Conservation (phyloP, 257 asterid genomes). For the Ocimum tenuiflorum region DNA sequence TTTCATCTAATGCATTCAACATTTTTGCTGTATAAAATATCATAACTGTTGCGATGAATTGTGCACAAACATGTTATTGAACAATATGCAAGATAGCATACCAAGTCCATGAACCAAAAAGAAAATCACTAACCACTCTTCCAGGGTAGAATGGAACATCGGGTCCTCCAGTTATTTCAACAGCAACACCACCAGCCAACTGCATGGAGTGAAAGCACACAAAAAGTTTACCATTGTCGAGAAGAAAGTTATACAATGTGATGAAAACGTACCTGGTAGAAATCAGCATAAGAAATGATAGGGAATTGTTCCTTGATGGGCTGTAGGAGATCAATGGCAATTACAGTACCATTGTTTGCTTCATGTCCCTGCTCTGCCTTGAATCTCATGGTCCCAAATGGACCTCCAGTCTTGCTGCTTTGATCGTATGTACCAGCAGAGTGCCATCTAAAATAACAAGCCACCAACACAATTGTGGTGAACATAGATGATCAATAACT, state of each 20-base stretch:
- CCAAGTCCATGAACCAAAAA: not conserved
- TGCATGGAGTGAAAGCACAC: slow-evolving; percentile 16
- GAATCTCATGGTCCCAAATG: slow-evolving; percentile 82
- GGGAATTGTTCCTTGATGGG: slow-evolving; percentile 77
- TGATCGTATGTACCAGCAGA: slow-evolving; percentile 80
- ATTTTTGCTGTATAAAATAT: not conserved
- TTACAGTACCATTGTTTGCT: slow-evolving; percentile 70
- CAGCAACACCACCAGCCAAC: slow-evolving; percentile 92
- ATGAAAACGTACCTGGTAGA: slow-evolving; percentile 48
- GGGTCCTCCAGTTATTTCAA: slow-evolving; percentile 86
- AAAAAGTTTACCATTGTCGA: not conserved
- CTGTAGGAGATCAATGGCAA: slow-evolving; percentile 58
- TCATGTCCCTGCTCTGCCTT: slow-evolving; percentile 55
- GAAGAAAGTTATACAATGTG: not conserved
- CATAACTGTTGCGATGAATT: not conserved
- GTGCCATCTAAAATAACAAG: slow-evolving; percentile 59
- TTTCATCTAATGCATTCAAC: not conserved
- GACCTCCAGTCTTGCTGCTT: slow-evolving; percentile 66
- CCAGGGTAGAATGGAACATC: slow-evolving; percentile 87
- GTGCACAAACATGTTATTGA: not conserved
- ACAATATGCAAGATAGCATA: not conserved
- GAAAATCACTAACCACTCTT: slow-evolving; percentile 44
- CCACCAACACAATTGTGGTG: slow-evolving; percentile 5
- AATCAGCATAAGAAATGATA: slow-evolving; percentile 52
- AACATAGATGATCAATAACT: not conserved